Conservation (phyloP, 1,139 yeast genomes). For the Meyerozyma smithsonii region DNA sequence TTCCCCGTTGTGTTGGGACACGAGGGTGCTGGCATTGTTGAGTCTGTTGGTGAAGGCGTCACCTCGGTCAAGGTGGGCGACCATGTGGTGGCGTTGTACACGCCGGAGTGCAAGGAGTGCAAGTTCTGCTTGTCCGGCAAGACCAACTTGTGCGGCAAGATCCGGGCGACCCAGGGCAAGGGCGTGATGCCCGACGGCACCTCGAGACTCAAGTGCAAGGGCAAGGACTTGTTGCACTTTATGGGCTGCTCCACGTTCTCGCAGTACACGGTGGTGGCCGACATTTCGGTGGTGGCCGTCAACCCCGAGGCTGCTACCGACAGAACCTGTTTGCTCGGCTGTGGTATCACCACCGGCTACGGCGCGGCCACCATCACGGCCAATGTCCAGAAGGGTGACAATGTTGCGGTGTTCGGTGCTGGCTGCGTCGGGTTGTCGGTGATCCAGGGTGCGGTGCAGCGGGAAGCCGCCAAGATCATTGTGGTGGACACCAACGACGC, state of each 20-base stretch:
- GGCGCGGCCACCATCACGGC: slow-evolving; percentile 98
- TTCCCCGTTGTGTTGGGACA: slow-evolving; percentile 92
- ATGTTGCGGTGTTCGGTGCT: slow-evolving; percentile 94
- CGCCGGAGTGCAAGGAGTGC: slow-evolving; percentile 95
- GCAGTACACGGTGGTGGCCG: slow-evolving; percentile 96
- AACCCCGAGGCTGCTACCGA: slow-evolving; percentile 80
- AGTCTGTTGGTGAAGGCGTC: slow-evolving; percentile 89
- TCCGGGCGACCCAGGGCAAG: slow-evolving; percentile 87
- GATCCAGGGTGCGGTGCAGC: slow-evolving; percentile 85
- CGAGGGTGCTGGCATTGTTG: slow-evolving; percentile 96
- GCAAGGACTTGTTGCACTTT: slow-evolving; percentile 79
- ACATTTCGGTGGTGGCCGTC: slow-evolving; percentile 93
- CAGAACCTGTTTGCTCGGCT: slow-evolving; percentile 87
- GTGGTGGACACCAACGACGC: slow-evolving; percentile 82
- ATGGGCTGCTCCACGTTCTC: slow-evolving; percentile 98
- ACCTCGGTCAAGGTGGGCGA: slow-evolving; percentile 84
- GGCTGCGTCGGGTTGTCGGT: slow-evolving; percentile 97
- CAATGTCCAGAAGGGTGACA: slow-evolving; percentile 85
- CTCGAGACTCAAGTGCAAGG: slow-evolving; percentile 77
- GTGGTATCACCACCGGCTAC: slow-evolving; percentile 98
- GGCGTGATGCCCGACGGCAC: slow-evolving; percentile 98
- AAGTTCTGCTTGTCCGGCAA: slow-evolving; percentile 93
- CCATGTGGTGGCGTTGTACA: slow-evolving; percentile 85
- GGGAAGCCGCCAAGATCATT: slow-evolving; percentile 78
- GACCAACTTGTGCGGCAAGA: slow-evolving; percentile 89